Evolutionary conservation across 495 filamentous ascomycete species (phyloP).

Genomic region (Chaetomidium leptoderma): DNA sequence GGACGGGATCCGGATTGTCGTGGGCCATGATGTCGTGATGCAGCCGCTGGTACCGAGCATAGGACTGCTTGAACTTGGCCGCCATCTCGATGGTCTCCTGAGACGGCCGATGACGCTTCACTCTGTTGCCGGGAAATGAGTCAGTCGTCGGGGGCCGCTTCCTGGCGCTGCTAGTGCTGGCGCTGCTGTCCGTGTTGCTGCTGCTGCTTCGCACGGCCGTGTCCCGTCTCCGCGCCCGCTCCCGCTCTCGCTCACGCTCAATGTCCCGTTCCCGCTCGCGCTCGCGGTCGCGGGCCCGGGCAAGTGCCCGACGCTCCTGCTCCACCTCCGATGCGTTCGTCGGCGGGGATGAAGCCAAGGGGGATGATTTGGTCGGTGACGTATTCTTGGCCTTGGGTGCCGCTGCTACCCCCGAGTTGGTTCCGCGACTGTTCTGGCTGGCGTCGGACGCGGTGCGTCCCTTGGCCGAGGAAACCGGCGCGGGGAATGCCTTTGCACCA

Average conservation of each 20-base stretch:
- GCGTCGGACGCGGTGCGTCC: conserved; percentile 42
- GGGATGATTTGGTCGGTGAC: conserved; percentile 69
- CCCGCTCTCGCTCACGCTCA: conserved; percentile 5
- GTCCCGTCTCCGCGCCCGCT: conserved; percentile 29
- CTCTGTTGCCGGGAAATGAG: conserved; percentile 23
- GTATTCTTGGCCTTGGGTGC: conserved; percentile 43
- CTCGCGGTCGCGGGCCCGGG: conserved; percentile 22
- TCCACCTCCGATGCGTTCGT: conserved; percentile 67
- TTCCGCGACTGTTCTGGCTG: conserved; percentile 42
- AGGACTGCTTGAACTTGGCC: conserved; percentile 56
- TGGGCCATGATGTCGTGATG: conserved; percentile 54
- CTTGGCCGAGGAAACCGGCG: conserved; percentile 25
- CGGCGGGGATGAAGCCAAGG: conserved; percentile 69
- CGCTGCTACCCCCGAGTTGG: conserved; percentile 30
- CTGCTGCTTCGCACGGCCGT: conserved; percentile 27
- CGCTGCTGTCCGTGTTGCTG: conserved; percentile 22
- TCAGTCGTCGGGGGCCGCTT: conserved; percentile 38
- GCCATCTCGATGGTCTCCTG: conserved; percentile 50
- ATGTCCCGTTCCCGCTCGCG: conserved; percentile 27
- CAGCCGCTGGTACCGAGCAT: conserved; percentile 59
- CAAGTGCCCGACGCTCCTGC: conserved; percentile 22
- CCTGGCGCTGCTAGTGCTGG: conserved; percentile 20
- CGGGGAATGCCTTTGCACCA: conserved; percentile 24
- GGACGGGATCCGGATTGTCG: conserved; percentile 50
- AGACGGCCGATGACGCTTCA: conserved; percentile 39